These are phyloP conservation scores for Oidium heveae DNA, from an alignment of 2,329 filamentous ascomycete genomes.

Conservation along the genomic window DNA sequence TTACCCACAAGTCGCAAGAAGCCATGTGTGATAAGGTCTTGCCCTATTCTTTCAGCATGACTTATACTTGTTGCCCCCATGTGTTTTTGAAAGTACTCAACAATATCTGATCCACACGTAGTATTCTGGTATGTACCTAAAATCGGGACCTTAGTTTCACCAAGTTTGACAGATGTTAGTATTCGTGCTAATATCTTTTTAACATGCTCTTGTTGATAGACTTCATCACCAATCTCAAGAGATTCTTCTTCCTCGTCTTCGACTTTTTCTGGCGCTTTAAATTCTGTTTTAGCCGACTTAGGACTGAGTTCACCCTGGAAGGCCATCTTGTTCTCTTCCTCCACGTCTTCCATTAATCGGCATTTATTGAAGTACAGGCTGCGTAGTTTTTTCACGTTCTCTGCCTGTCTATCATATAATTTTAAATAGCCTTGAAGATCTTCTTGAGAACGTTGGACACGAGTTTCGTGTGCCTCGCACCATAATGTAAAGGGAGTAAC, in stretches of 20 bases:
- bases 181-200: conserved; percentile 78
- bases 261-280: conserved; percentile 51
- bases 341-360: conserved; percentile 77
- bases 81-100: conserved; percentile 78
- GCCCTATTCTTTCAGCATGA: conserved; percentile 82
- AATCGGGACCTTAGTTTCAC: conserved; percentile 86
- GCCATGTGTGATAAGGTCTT: conserved; percentile 68
- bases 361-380: conserved; percentile 99
- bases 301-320: conserved; percentile 66
- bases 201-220: conserved; percentile 62
- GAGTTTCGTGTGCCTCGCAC: conserved; percentile 83
- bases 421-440: conserved; percentile 80
- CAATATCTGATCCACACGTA: conserved; percentile 74
- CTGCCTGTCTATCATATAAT: conserved; percentile 74
- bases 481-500: conserved; percentile 84
- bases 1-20: conserved; percentile 81
- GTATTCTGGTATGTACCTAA: conserved; percentile 87
- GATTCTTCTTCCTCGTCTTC: conserved; percentile 56
- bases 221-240: conserved; percentile 73
- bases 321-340: conserved; percentile 95
- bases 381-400: conserved; percentile 72
- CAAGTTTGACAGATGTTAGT: conserved; percentile 63
- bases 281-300: conserved; percentile 45
- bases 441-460: conserved; percentile 83
- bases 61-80: conserved; percentile 65